Evolutionary conservation across 2,329 filamentous ascomycete species (phyloP), one percentile per base, ranked within the genome.

Genomic region (Raffaelea albimanens): DNA sequence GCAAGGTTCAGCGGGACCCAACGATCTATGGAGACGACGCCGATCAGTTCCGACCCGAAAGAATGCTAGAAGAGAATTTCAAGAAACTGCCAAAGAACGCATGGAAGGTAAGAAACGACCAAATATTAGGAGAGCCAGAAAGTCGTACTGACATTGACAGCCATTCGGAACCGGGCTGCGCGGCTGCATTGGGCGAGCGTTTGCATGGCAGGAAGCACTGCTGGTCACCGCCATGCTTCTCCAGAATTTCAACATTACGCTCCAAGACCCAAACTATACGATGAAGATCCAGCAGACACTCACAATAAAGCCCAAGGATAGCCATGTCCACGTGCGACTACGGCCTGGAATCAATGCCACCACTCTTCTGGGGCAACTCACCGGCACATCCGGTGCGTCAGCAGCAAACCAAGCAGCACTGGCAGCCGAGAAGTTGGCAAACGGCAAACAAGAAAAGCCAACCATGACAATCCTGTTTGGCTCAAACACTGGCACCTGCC

Each of bases 401-500:
- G 18, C 42, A 10, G 10, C 41, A 3, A 19, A n/a, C 23, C 44
- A 34, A 46, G 41, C 36, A 41, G 36, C 34, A 44, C 13, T 9
- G 25, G 25, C 25, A 13, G 7, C 25, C 25, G 25, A 13, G 7
- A 7, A 7, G 25, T 29, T 13, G 25, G 25, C 25, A 13, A 13
- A 29, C 25, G 7, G 25, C 7, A 13, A 29, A 7, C 25, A 13
- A 29, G 25, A 29, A 7, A 29, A 7, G 13, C 65, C 66, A 41
- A 67, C 67, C 0, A 61, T 88, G 52, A 73, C 73, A 5, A 72
- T 89, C 16, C 72, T 82, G 29, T 88, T 84, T 56, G 85, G 85
- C 3, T 84, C 80, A 9, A 87, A 88, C 58, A 80, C 78, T 2
- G 85, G 85, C 1, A 88, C 84, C 4, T 87, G 84, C 59, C 80